Percentiles rank a stretch among this genome's conserved stretches.
These are phyloP conservation scores for Pistacia vera DNA, from an alignment of 345 rosid species.

Conservation along the genomic window DNA sequence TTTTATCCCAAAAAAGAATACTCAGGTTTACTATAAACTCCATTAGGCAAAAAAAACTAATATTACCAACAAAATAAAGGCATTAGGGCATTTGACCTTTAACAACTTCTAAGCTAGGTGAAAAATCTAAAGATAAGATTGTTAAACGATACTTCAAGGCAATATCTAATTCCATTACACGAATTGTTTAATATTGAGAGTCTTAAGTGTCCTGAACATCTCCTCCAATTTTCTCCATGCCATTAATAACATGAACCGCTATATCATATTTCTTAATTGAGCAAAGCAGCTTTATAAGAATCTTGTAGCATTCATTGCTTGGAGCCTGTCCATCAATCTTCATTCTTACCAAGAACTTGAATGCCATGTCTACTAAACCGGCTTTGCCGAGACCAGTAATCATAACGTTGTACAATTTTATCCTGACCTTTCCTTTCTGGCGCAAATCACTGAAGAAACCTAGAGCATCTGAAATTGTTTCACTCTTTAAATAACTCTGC, in stretches of 20 bases:
- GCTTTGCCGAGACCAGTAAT: slow-evolving; percentile 60
- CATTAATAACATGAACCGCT: slow-evolving; percentile 52
- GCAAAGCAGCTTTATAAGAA: slow-evolving; percentile 52
- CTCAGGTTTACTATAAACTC: no score
- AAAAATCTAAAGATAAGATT: no score
- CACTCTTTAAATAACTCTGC: slow-evolving; percentile 60
- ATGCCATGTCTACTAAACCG: slow-evolving; percentile 48
- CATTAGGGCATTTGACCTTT: no score
- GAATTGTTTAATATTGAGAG: slow-evolving; percentile 5
- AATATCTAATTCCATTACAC: neutral
- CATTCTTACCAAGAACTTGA: slow-evolving; percentile 49
- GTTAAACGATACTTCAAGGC: no score
- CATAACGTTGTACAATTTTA: slow-evolving; percentile 48
- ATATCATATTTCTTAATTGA: slow-evolving; percentile 30
- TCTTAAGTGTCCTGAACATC: slow-evolving; percentile 31
- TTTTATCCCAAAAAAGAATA: no score
- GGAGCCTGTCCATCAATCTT: slow-evolving; percentile 44
- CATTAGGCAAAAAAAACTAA: no score
- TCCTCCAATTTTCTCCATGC: slow-evolving; percentile 46
- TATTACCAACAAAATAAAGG: no score
- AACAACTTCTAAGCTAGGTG: no score
- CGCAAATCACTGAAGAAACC: slow-evolving; percentile 46
- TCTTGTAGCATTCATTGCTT: slow-evolving; percentile 59
- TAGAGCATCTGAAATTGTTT: slow-evolving; percentile 61
- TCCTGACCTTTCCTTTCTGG: slow-evolving; percentile 31